Percentiles rank a stretch among this genome's conserved stretches.
Conservation (phyloP, 305 asterid species). For the Rubia peregrina region DNA sequence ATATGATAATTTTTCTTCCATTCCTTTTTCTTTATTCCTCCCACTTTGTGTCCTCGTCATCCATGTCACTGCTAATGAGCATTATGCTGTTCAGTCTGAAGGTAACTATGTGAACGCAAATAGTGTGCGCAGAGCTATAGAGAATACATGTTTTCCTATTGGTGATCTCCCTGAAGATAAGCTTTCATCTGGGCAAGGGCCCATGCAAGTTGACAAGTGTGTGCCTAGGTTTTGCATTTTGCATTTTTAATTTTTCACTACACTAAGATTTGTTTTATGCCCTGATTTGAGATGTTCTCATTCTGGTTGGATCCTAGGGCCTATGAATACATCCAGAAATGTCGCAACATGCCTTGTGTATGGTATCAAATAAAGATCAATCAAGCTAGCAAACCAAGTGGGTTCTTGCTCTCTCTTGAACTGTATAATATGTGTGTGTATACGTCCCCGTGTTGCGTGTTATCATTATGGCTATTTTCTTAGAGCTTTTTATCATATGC, state of each 20-base stretch:
- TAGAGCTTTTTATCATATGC: not conserved
- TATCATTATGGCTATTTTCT: no score
- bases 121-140: slow-evolving; percentile 83
- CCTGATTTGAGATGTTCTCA: slow-evolving; percentile 12
- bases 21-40: not conserved
- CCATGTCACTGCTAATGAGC: slow-evolving; percentile 22
- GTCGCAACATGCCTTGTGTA: slow-evolving; percentile 50
- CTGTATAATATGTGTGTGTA: not conserved
- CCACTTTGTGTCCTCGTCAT: not conserved
- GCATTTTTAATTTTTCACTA: slow-evolving; percentile 5
- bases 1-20: slow-evolving; percentile 7
- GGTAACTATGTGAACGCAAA: slow-evolving; percentile 80
- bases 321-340: slow-evolving; percentile 73
- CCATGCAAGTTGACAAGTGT: slow-evolving; percentile 97
- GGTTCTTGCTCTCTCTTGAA: slow-evolving; percentile 17
- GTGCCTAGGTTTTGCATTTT: slow-evolving; percentile 25
- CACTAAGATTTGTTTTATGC: slow-evolving; percentile 15
- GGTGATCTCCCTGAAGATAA: slow-evolving; percentile 84
- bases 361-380: slow-evolving; percentile 69
- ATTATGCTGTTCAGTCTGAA: slow-evolving; percentile 60
- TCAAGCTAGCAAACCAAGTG: slow-evolving; percentile 73
- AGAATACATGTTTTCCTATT: slow-evolving; percentile 74
- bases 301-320: slow-evolving; percentile 59
- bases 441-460: no score
- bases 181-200: slow-evolving; percentile 86